Evolutionary conservation across 139 green algal species (phyloP), one percentile per base, ranked within the genome.

Genomic region (Coccomyxa sp.): DNA sequence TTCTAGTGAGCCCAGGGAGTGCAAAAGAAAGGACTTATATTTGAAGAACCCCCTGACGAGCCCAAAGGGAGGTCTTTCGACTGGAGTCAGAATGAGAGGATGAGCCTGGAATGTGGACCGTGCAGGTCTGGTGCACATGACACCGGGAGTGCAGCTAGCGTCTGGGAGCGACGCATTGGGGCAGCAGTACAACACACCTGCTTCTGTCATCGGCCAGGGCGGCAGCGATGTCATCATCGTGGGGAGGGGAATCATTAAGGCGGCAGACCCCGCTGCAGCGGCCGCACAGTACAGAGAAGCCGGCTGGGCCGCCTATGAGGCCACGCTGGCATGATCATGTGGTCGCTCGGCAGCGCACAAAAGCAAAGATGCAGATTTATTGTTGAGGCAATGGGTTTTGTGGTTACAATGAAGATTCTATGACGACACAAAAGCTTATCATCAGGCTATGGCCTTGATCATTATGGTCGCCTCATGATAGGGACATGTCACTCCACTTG

Each of bases 171-270:
- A 99, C 82, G 93, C 89, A 15, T 86, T 99, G 79, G 97, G 97
- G 0, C 97, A 99, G 93, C 97, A 99, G 89, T 99, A 99, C 92
- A 98, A 99, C 91, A 99, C 96, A 0, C 97, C 97, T 15, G 76
- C 82, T 28, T 77, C 82, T 17, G 97, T 97, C 0, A 96, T 99
- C 51, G 90, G 88, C 10, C 86, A 93, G 30, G 86, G 93, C 32
- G 95, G 96, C 68, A 97, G 90, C 68, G 97, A 99, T 84, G 91
- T 99, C 51, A 98, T 99, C 88, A 99, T 99, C 71, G 97, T 99
- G 12, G 97, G 97, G 0, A 85, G 96, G 0, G 95, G 96, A 88
- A 95, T 92, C 38, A 88, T 89, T 79, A 90, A 89, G 82, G 93
- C 93, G 21, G 63, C 71, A 4, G 92, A 96, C 82, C 93, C 94